Percentiles rank a stretch among this genome's conserved stretches.
Evolutionary conservation across 2,329 filamentous ascomycete genomes (phyloP).

Genomic region (Ophiostoma ips): DNA sequence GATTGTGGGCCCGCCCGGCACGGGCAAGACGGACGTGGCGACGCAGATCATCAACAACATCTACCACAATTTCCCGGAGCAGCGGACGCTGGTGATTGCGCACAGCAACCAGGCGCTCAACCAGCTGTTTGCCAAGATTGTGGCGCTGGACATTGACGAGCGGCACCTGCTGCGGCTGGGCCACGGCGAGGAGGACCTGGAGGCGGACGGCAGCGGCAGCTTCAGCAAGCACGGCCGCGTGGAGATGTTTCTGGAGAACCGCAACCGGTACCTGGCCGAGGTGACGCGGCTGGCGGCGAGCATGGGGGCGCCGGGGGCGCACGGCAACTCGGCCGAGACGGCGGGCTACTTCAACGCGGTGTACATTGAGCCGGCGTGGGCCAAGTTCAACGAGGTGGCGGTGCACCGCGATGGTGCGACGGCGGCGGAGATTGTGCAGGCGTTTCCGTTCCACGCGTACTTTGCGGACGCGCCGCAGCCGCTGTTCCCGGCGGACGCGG

Average conservation of each 20-base stretch:
- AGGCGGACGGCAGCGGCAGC: slow-evolving; percentile 64
- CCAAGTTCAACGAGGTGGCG: slow-evolving; percentile 59
- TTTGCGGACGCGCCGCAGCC: slow-evolving; percentile 81
- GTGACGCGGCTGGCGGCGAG: slow-evolving; percentile 76
- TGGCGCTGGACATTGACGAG: slow-evolving; percentile 90
- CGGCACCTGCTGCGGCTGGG: slow-evolving; percentile 83
- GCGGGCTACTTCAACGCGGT: slow-evolving; percentile 93
- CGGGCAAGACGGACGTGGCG: slow-evolving; percentile 97
- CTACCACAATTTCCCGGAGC: slow-evolving; percentile 91
- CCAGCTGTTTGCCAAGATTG: slow-evolving; percentile 94
- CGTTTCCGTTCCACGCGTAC: slow-evolving; percentile 80
- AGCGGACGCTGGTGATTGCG: slow-evolving; percentile 82
- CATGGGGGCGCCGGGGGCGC: slow-evolving; percentile 79
- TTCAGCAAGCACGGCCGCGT: slow-evolving; percentile 93
- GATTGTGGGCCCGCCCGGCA: slow-evolving; percentile 88
- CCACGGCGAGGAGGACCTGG: slow-evolving; percentile 88
- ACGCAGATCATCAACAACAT: slow-evolving; percentile 98
- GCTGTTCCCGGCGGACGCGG: slow-evolving; percentile 55
- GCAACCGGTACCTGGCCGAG: slow-evolving; percentile 62
- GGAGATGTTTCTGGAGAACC: slow-evolving; percentile 86
- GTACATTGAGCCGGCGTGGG: slow-evolving; percentile 80
- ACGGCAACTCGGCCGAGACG: slow-evolving; percentile 91
- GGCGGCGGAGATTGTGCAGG: slow-evolving; percentile 47
- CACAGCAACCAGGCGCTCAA: slow-evolving; percentile 98
- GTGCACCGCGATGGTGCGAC: slow-evolving; percentile 19